Evolutionary conservation across 352 stramenopile genomes (phyloP), one percentile per base, ranked within the genome.

Genomic region (Phytopythium litorale): DNA sequence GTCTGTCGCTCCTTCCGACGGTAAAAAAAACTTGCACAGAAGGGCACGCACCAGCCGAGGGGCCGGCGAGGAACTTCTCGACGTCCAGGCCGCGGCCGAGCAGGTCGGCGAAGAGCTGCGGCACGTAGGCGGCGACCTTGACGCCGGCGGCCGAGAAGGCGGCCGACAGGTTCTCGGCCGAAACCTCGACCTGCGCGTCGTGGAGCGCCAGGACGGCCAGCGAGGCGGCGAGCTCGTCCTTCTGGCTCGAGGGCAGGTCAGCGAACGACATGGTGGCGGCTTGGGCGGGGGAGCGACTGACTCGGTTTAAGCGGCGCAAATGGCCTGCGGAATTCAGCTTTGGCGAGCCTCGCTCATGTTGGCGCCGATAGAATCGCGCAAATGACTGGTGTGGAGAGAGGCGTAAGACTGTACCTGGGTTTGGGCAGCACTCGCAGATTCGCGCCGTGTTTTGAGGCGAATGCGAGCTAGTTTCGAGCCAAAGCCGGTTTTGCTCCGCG

Each of bases 61-160:
- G 87, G 56, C 87, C 85, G 62, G 85, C 87, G 40, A 96, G 79
- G 80, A 94, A 91, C 78, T 94, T 94, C 69, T 93, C 85, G 49
- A 96, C 77, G 73, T 87, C 85, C 64, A 94, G 76, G 68, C 85
- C 85, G 53, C 84, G 84, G 70, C 69, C 70, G 63, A 94, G 84
- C 62, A 92, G 73, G 70, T 94, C 84, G 35, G 87, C 81, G 71
- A 92, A 96, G 68, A 96, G 82, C 67, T 82, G 73, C 49, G 87
- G 84, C 32, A 94, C 48, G 82, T 92, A 91, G 51, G 85, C 70
- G 56, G 83, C 61, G 63, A 96, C 87, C 50, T 83, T 76, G 78
- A 91, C 89, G 73, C 77, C 77, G 71, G 87, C 91, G 67, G 87
- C 84, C 64, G 75, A 67, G 63, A 96, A 79, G 23, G 84, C 81